Evolutionary conservation across 2,329 filamentous ascomycete genomes (phyloP), one percentile per base, ranked within the genome.

Genomic region (Aspergillus clavatus): DNA sequence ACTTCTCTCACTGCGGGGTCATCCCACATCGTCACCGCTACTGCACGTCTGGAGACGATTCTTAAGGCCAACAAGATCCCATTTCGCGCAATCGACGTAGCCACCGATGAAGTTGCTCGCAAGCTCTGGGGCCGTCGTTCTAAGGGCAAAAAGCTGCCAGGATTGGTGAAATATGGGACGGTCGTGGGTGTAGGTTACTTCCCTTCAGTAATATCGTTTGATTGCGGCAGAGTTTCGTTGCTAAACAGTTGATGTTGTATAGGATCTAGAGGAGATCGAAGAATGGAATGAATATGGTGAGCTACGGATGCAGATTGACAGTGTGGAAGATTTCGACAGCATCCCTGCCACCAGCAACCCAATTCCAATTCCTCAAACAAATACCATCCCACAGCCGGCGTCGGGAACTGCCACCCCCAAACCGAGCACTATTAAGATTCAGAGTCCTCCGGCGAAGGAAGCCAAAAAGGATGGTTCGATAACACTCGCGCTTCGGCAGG

Each of bases 271-370:
- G 53, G 85, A 97, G 69, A 82, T 97, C 52, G 93, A 98, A 71
- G 93, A 98, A 66, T 97, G 91, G 93, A 98, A 98, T 73, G 93
- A 98, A 68, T 96, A 94, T 69, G 89, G 89, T 69, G 91, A 97
- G 71, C 80, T 98, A 50, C 89, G 89, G 68, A 82, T 91, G 69
- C 86, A 91, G 59, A 82, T 97, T 58, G 76, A 75, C 35, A 70
- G 59, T 43, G 59, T 66, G 38, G 48, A 60, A 59, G 65, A 67
- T 43, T 50, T 67, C 22, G 58, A 63, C 38, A 56, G 58, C 24
- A 58, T 66, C 44, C 55, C 59, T 11, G 59, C 56, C 51, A 63
- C 55, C 47, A 66, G 57, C 50, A 51, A 53, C 44, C 48, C 56
- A 22, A 8, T 43, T 51, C 19, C 48, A 37, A 48, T 56, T 19